Percentiles rank a stretch among this genome's conserved stretches.
phyloP scores from a whole-genome alignment of 2,329 filamentous ascomycete genomes.

The Colletotrichum shisoi region DNA sequence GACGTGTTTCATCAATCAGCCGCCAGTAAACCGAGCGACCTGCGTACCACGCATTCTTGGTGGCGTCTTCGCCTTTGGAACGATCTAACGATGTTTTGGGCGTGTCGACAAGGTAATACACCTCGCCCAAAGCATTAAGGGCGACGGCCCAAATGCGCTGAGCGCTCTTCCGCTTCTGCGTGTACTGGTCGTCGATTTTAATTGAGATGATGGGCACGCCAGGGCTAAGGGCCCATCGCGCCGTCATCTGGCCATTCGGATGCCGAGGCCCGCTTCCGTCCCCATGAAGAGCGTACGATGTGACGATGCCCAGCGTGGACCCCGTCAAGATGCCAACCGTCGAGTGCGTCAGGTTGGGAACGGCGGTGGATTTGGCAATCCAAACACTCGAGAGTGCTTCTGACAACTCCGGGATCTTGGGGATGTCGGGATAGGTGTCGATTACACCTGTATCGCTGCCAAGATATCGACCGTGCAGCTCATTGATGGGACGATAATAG shows the following conservation, averaged over 20 bases:
- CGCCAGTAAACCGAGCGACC: constrained; percentile 84
- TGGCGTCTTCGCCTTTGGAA: constrained; percentile 61
- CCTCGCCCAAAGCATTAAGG: constrained; percentile 91
- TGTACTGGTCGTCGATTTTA: constrained; percentile 84
- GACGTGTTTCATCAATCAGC: constrained; percentile 78
- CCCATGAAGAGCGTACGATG: constrained; percentile 77
- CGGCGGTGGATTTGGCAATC: constrained; percentile 82
- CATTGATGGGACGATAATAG: constrained; percentile 77
- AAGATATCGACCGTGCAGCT: constrained; percentile 80
- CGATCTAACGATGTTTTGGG: constrained; percentile 64
- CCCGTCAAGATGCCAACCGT: constrained; percentile 84
- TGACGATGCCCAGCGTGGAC: constrained; percentile 82
- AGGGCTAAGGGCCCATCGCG: constrained; percentile 88
- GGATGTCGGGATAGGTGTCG: constrained; percentile 75
- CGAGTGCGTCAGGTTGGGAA: constrained; percentile 76
- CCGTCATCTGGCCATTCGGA: constrained; percentile 79
- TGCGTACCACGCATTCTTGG: constrained; percentile 78
- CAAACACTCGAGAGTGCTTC: constrained; percentile 83
- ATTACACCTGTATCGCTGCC: constrained; percentile 66
- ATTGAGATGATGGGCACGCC: constrained; percentile 90
- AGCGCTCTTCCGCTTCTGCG: constrained; percentile 70
- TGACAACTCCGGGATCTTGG: constrained; percentile 72
- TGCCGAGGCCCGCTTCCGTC: constrained; percentile 68
- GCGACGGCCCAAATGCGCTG: constrained; percentile 87
- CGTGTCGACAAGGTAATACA: constrained; percentile 81